A percentile compares a stretch with the other conserved stretches of the same genome.
These are phyloP conservation scores for Spathaspora sp. DNA, from an alignment of 1,139 yeast genomes.

Conservation along the genomic window DNA sequence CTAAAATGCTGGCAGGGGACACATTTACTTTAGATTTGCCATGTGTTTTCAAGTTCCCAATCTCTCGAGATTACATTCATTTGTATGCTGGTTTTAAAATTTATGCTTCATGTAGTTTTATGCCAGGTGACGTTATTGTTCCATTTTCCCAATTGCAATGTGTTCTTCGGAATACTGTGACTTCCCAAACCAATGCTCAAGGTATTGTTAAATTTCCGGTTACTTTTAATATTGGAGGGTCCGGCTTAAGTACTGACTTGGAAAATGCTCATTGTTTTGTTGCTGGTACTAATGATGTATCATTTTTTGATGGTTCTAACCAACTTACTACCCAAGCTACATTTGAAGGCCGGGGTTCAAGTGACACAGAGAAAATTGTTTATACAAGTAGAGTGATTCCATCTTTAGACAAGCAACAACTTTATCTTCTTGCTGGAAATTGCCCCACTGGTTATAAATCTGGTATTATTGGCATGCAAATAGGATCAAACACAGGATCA, in stretches of 20 bases:
- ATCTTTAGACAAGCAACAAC: conserved; percentile 16
- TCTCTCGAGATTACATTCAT: conserved; percentile 5
- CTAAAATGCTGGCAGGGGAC: conserved; percentile 25
- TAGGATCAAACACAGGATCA: conserved; percentile 4
- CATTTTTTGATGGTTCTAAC: conserved; percentile 29
- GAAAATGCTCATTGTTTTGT: conserved; percentile 19
- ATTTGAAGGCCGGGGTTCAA: conserved; percentile 14
- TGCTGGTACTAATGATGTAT: conserved; percentile 26
- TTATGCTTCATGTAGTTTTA: conserved; percentile 25
- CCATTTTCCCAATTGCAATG: conserved; percentile 26
- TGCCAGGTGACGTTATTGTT: conserved; percentile 23
- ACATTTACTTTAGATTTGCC: conserved; percentile 29
- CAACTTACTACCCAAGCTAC: conserved; percentile 17
- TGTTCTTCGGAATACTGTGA: conserved; percentile 19
- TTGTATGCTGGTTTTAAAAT: conserved; percentile 17
- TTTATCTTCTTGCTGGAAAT: conserved; percentile 18
- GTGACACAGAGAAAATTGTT: conserved; percentile 4
- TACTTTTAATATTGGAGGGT: conserved; percentile 27
- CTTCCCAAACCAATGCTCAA: conserved; percentile 13
- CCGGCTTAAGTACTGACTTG: conserved; percentile 20
- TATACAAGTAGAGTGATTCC: conserved; percentile 18
- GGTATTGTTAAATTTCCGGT: conserved; percentile 29
- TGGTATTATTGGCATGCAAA: conserved; percentile 24
- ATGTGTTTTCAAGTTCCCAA: conserved; percentile 26
- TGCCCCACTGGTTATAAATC: conserved; percentile 25